Conservation (phyloP, 2,329 filamentous ascomycete species). For the Colletotrichum ledebouriae region DNA sequence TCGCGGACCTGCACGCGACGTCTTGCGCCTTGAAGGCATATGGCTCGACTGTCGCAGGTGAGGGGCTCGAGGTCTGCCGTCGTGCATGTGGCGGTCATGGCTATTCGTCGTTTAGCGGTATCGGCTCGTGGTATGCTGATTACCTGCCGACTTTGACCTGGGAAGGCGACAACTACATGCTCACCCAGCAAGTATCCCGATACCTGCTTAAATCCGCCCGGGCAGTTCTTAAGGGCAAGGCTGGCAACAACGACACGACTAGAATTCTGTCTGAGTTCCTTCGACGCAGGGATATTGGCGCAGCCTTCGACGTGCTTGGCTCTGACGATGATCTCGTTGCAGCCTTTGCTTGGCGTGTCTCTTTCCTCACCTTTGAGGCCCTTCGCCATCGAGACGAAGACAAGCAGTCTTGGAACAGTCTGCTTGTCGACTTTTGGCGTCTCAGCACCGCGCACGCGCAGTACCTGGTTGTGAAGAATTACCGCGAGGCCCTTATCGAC, state of each 20-base stretch:
- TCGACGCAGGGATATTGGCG: conserved; percentile 75
- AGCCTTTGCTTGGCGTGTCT: conserved; percentile 81
- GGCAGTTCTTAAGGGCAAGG: conserved; percentile 74
- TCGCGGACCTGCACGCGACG: conserved; percentile 82
- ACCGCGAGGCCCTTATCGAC: conserved; percentile 61
- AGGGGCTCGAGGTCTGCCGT: conserved; percentile 81
- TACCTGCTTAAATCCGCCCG: conserved; percentile 84
- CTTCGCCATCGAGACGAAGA: conserved; percentile 80
- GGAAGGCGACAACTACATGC: conserved; percentile 88
- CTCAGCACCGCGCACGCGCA: conserved; percentile 81
- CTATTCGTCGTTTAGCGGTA: conserved; percentile 81
- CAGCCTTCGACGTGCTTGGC: conserved; percentile 80
- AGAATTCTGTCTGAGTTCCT: conserved; percentile 76
- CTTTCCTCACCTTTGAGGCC: conserved; percentile 81
- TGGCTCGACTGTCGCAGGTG: conserved; percentile 78
- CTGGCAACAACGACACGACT: conserved; percentile 74
- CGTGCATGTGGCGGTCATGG: conserved; percentile 84
- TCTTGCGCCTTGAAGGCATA: conserved; percentile 83
- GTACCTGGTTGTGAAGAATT: conserved; percentile 84
- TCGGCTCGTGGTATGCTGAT: conserved; percentile 80
- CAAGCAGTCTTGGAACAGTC: conserved; percentile 82
- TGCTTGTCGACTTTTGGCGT: conserved; percentile 83
- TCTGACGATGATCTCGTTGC: conserved; percentile 78
- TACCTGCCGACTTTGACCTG: conserved; percentile 79
- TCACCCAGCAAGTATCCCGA: conserved; percentile 82